A percentile compares a stretch with the other conserved stretches of the same genome.
These are phyloP conservation scores for Actinomucor elegans DNA, from an alignment of 371 early-diverging fungal species.

Conservation along the genomic window DNA sequence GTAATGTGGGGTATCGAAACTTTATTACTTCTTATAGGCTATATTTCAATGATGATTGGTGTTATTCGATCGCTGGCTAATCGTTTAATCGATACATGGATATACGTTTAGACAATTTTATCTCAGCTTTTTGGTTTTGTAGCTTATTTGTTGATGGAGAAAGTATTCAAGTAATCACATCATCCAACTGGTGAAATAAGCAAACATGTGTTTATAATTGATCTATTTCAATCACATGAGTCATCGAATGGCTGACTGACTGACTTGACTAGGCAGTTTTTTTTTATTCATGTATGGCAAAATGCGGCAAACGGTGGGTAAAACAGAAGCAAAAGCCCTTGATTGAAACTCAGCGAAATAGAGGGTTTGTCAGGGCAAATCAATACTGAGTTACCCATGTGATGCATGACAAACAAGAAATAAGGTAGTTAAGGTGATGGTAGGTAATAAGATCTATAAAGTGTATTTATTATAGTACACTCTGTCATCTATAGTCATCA, in stretches of 20 bases:
- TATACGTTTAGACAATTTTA: slow-evolving; percentile 14
- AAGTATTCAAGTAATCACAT: not conserved
- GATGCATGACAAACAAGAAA: not conserved
- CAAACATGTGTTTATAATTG: not conserved
- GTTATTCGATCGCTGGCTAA: no score
- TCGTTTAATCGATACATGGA: slow-evolving; percentile 15
- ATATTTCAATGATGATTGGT: no score
- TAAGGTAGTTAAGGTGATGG: not conserved
- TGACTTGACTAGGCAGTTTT: not conserved
- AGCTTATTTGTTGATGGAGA: not conserved
- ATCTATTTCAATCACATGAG: slow-evolving; percentile 13
- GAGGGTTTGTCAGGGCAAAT: slow-evolving; percentile 18
- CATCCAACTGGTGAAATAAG: not conserved
- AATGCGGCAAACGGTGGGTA: slow-evolving; percentile 23
- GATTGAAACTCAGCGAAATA: not conserved
- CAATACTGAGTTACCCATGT: slow-evolving; percentile 17
- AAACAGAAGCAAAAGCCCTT: not conserved
- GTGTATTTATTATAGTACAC: not conserved
- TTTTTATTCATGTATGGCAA: slow-evolving; percentile 6
- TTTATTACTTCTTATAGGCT: no score
- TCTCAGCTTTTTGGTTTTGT: not conserved
- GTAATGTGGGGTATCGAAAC: no score
- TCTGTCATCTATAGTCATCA: no score
- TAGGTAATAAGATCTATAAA: not conserved
- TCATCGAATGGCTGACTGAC: not conserved